Conservation (phyloP, 345 rosid genomes). For the Gossypium stocksii region DNA sequence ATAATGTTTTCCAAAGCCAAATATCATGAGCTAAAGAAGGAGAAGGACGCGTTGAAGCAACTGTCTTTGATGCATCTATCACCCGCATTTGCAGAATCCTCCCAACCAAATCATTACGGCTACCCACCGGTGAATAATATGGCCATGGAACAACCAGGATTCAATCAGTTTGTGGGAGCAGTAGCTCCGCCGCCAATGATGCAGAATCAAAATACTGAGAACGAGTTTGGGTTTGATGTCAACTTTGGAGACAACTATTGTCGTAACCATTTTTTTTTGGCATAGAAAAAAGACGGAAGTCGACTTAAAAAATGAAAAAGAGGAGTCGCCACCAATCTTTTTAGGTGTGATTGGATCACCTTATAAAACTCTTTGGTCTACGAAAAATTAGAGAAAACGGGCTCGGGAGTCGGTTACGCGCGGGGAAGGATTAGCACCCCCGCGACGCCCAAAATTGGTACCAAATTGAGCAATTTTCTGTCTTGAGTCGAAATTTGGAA, state of each 20-base stretch:
- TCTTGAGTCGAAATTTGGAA: no score
- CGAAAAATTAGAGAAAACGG: no score
- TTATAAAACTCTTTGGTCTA: no score
- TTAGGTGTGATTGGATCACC: no score
- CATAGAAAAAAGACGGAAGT: no score
- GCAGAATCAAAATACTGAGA: neutral
- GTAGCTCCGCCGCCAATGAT: neutral
- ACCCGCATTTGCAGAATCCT: neutral
- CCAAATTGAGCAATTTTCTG: no score
- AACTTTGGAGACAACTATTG: neutral
- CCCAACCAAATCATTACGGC: neutral
- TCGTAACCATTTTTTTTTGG: no score
- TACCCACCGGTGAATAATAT: neutral
- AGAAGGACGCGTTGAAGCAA: slow-evolving; percentile 14
- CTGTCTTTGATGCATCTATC: neutral
- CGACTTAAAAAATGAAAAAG: no score
- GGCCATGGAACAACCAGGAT: neutral
- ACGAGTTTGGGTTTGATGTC: neutral
- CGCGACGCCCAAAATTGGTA: no score
- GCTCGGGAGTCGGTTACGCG: no score
- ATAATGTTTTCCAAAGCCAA: neutral
- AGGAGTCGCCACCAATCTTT: no score
- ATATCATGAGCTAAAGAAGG: slow-evolving; percentile 27
- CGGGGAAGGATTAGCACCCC: no score
- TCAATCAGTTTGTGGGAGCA: neutral